Evolutionary conservation across 257 asterid species (phyloP), one percentile per base, ranked within the genome.

Genomic region (Thymus mandschuricus): DNA sequence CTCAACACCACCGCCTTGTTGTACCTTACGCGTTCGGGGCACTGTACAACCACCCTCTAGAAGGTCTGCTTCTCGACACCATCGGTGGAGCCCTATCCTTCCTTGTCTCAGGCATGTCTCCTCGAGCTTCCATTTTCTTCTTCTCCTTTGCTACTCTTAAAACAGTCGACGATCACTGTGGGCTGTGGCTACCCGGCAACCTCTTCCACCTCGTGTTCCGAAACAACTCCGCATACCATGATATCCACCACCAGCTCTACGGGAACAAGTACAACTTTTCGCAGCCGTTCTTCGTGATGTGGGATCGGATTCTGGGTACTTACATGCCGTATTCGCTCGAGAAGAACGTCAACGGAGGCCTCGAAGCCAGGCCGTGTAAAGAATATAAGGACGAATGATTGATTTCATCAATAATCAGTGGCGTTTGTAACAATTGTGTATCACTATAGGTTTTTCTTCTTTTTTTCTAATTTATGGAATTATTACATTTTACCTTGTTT

Each of bases 21-120:
- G 98, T 94, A 31, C 98, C 96, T 0, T 94, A 89, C 30, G 97
- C 97, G 3, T 94, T 71, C 66, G 98, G 98, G 70, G 98, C 97
- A 28, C 73, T 94, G 21, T 94, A 91, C 89, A 94, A 91, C 82
- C 98, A 94, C 82, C 98, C 98, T 4, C 9, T 89, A 33, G 98
- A 94, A 75, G 98, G 97, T 11, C 87, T 93, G 46, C 81, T 93
- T 66, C 96, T 93, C 5, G 97, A 93, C 83, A 93, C 97, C 0
- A 11, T 89, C 30, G 96, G 97, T 10, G 98, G 98, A 49, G 97
- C 96, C 34, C 68, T 94, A 55, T 38, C 97, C 63, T 91, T 94
- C 80, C 95, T 94, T 6, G 70, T 81, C 61, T 94, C 97, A 4
- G 97, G 97, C 85, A 94, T 94, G 96, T 86, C 98, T 48, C 96